These are phyloP conservation scores for Salmacisia buchloeana DNA, from an alignment of 1,284 basidiomycete species.

Conservation along the genomic window DNA sequence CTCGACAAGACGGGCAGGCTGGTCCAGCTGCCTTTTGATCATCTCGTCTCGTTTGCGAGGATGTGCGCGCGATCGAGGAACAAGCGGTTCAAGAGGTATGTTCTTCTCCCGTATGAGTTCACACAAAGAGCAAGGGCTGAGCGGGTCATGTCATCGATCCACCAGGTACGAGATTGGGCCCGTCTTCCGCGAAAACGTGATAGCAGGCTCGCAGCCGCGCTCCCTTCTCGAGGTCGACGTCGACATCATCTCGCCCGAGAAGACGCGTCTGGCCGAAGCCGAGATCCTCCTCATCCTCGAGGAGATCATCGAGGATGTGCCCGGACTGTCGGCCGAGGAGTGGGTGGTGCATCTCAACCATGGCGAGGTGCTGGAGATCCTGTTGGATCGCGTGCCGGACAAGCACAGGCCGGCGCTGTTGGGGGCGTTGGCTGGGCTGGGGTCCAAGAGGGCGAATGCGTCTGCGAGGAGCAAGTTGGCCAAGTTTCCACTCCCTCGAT, in stretches of 20 bases:
- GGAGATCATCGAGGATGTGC: conserved; percentile 44
- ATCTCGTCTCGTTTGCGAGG: conserved; percentile 73
- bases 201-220: conserved; percentile 50
- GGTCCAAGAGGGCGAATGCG: conserved; percentile 24
- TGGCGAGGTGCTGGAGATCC: conserved; percentile 29
- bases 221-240: conserved; percentile 47
- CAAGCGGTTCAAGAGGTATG: conserved; percentile 70
- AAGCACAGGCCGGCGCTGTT: conserved; percentile 19
- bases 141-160: background rate
- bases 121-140: too few species aligned
- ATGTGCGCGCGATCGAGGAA: conserved; percentile 69
- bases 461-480: conserved; percentile 30
- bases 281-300: conserved; percentile 44
- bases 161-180: conserved; percentile 62
- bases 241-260: conserved; percentile 49
- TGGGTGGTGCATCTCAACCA: conserved; percentile 49
- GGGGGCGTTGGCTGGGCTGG: conserved; percentile 24
- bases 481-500: conserved; percentile 32
- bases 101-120: background rate
- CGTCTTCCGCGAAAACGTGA: conserved; percentile 48
- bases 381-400: conserved; percentile 40
- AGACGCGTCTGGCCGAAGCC: conserved; percentile 47
- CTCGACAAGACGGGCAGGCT: conserved; percentile 61
- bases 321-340: conserved; percentile 35
- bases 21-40: conserved; percentile 47